These are phyloP conservation scores for Francoa sonchifolia DNA, from an alignment of 441 rosid genomes.

Conservation along the genomic window DNA sequence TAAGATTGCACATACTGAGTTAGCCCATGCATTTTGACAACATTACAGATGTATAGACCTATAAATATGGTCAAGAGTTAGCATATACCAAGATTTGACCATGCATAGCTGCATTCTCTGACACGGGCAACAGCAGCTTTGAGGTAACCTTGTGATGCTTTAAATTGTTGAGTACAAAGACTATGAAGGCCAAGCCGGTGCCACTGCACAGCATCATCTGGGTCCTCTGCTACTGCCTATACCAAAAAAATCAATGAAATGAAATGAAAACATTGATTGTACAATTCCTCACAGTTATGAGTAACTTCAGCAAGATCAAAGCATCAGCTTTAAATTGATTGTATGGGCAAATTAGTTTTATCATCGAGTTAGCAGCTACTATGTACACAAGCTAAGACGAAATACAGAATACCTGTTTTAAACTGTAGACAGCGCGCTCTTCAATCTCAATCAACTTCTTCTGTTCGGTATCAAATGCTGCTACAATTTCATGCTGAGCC, in stretches of 20 bases:
- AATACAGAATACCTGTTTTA: conserved; percentile 59
- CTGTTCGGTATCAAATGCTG: conserved; percentile 56
- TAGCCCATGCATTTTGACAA: no score
- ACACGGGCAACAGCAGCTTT: conserved; percentile 60
- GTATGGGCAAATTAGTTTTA: no score
- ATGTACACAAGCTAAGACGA: neutral
- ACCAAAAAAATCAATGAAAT: conserved; percentile 7
- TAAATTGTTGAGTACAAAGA: conserved; percentile 58
- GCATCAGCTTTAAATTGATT: no score
- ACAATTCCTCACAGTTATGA: no score
- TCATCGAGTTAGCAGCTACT: neutral
- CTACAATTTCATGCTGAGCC: conserved; percentile 74
- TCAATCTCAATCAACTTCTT: conserved; percentile 51
- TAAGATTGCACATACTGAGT: neutral
- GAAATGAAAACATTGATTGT: neutral
- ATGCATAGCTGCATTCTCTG: conserved; percentile 53
- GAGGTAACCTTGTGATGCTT: conserved; percentile 67
- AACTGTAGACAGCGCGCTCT: conserved; percentile 63
- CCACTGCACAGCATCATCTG: conserved; percentile 80
- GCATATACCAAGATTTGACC: conserved; percentile 76
- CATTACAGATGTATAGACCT: neutral
- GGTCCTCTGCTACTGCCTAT: conserved; percentile 84
- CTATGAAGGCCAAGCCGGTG: conserved; percentile 89
- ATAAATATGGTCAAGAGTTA: neutral
- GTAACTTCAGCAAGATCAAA: no score